These are phyloP conservation scores for Graphium sp. DNA, from an alignment of 2,329 filamentous ascomycete species.

Conservation along the genomic window DNA sequence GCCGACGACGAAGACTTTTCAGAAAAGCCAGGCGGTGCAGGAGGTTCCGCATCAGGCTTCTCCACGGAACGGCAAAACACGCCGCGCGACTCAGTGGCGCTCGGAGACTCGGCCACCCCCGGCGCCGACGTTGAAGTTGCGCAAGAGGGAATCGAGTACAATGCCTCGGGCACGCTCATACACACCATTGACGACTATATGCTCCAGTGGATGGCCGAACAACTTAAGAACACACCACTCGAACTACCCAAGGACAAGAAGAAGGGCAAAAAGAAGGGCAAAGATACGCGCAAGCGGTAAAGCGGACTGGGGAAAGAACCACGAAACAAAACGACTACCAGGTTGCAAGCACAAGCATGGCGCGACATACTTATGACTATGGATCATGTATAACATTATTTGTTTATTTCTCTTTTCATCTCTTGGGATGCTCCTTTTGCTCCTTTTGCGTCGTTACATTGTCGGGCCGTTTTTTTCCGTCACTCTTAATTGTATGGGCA, in stretches of 20 bases:
- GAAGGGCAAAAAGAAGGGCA: constrained; percentile 41
- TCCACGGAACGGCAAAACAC: constrained; percentile 35
- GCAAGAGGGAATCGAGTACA: constrained; percentile 29
- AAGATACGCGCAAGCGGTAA: constrained; percentile 35
- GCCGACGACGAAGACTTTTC: constrained; percentile 76
- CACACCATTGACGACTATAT: constrained; percentile 61
- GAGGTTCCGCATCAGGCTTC: constrained; percentile 22
- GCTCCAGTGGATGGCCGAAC: constrained; percentile 48
- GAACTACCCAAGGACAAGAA: constrained; percentile 50
- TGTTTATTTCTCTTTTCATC: background rate
- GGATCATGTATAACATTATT: background rate
- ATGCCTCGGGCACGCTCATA: constrained; percentile 40
- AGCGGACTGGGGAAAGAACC: background rate
- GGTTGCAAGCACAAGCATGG: too few relatives aligned
- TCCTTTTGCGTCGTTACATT: background rate
- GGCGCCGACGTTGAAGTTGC: constrained; percentile 9
- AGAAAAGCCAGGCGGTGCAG: constrained; percentile 34
- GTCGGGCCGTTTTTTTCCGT: background rate
- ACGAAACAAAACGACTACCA: too few relatives aligned
- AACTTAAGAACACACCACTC: constrained; percentile 39
- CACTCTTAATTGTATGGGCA: background rate
- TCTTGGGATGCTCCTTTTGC: background rate
- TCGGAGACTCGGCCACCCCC: constrained; percentile 18
- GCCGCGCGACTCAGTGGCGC: constrained; percentile 19
- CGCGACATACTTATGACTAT: background rate